Evolutionary conservation across 768 basidiomycete genomes (phyloP).

Genomic region (Agaricus blazei): DNA sequence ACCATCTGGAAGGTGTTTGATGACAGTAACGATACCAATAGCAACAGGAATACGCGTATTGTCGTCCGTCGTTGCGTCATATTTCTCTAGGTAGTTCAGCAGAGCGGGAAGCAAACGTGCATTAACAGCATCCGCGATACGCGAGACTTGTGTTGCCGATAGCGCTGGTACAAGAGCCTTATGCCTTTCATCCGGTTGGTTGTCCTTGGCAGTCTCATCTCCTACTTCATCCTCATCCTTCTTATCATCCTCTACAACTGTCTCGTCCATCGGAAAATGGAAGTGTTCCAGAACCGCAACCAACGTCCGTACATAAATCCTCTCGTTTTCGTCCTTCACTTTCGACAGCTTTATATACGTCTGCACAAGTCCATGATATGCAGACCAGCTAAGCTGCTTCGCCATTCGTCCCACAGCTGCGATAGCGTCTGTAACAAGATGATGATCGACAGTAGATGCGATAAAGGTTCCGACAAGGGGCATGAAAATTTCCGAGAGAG

Average conservation of each 20-base stretch:
- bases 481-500: conserved; percentile 76
- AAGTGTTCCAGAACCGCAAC: conserved; percentile 87
- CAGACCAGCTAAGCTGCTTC: conserved; percentile 73
- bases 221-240: conserved; percentile 23
- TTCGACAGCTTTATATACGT: conserved; percentile 71
- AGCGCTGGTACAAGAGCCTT: conserved; percentile 3
- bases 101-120: conserved; percentile 73
- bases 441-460: conserved; percentile 66
- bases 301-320: conserved; percentile 78
- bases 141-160: conserved; percentile 17
- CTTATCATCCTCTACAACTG: conserved; percentile 21
- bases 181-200: conserved; percentile 10
- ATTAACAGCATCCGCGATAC: conserved; percentile 74
- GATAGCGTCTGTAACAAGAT: conserved; percentile 89
- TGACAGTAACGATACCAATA: conserved; percentile 81
- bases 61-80: conserved; percentile 75
- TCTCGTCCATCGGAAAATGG: conserved; percentile 80
- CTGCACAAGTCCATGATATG: conserved; percentile 76
- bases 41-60: conserved; percentile 84
- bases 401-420: conserved; percentile 73
- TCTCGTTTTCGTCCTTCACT: conserved; percentile 66
- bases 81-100: conserved; percentile 75
- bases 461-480: conserved; percentile 86
- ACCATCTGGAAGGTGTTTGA: conserved; percentile 67
- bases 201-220: conserved; percentile 19